A percentile compares a stretch with the other conserved stretches of the same genome.
These are phyloP conservation scores for Cercospora zeae-maydis DNA, from an alignment of 2,329 filamentous ascomycete species.

Conservation along the genomic window DNA sequence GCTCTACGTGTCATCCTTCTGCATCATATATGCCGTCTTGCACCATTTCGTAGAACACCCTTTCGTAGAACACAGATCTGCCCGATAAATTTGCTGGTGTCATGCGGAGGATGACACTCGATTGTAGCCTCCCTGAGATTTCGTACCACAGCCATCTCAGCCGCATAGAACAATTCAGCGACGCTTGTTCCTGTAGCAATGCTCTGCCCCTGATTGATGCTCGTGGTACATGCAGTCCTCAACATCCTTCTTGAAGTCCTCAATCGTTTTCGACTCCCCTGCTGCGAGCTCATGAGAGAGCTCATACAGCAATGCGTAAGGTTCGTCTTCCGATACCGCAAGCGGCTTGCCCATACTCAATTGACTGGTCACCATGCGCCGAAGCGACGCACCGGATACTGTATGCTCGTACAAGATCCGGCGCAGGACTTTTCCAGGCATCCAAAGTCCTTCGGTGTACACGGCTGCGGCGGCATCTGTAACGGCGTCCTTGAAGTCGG, in stretches of 20 bases:
- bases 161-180: neutral
- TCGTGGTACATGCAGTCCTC: slow-evolving; percentile 9
- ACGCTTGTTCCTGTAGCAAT: slow-evolving; percentile 7
- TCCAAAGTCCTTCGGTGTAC: neutral
- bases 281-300: neutral
- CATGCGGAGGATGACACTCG: too few species aligned
- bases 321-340: neutral
- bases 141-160: too few species aligned
- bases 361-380: neutral
- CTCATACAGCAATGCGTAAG: neutral
- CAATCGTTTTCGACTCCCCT: neutral
- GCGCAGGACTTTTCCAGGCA: neutral
- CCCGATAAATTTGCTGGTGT: too few species aligned
- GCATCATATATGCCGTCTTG: too few species aligned
- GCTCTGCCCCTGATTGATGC: slow-evolving; percentile 5
- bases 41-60: too few species aligned
- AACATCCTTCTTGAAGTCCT: neutral
- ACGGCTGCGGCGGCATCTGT: neutral
- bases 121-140: too few species aligned
- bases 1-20: too few species aligned
- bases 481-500: neutral
- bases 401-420: slow-evolving; percentile 2
- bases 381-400: neutral
- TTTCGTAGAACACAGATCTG: too few species aligned
- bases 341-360: neutral